Base-by-base conservation (phyloP, 305 asterid species). In the Solanum hybrid region DNA sequence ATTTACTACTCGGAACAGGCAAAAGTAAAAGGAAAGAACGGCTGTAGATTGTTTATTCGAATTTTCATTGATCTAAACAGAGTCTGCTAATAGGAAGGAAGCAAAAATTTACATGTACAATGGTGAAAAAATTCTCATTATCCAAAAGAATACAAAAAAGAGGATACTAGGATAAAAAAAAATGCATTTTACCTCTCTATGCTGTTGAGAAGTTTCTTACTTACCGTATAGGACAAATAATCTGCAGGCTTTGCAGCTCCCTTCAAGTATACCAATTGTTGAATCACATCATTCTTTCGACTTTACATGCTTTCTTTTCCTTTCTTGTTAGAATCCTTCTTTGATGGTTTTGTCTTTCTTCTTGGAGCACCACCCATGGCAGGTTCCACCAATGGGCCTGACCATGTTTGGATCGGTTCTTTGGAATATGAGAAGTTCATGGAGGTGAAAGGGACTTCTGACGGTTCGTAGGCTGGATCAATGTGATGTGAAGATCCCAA, bases 361-460 rank as follows among this genome's bases (percentile, higher is more conserved):
- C 93, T 91, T 31, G 93, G 93, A 42, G 92, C 93, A 24, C 94
- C 95, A n/a, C 45, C 87, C 1, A 87, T 91, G 5, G 92, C 92
- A 10, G 97, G 94, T 17, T 93, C 97, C 13, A 92, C 94, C 92
- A 96, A 91, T 32, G 98, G 99, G 64, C 99, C 99, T 0, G 98
- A 95, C 99, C 99, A 96, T 7, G 96, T 94, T 87, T 94, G 95
- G 81, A 95, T 96, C 13, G 93, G 94, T 29, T 95, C 99, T 90
- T 96, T 96, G 26, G 97, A 80, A 64, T 95, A 93, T 7, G 98
- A 93, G 93, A 96, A 96, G 87, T 95, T 94, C 91, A 93, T 92
- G 34, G 98, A 94, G 66, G 95, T 95, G 94, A 91, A 95, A 7
- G 98, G 95, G 85, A 94, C 94, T 17, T 93, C 94, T 12, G 98